Evolutionary conservation across 2,329 filamentous ascomycete species (phyloP), one percentile per base, ranked within the genome.

Genomic region (Raffaelea ambrosiae): DNA sequence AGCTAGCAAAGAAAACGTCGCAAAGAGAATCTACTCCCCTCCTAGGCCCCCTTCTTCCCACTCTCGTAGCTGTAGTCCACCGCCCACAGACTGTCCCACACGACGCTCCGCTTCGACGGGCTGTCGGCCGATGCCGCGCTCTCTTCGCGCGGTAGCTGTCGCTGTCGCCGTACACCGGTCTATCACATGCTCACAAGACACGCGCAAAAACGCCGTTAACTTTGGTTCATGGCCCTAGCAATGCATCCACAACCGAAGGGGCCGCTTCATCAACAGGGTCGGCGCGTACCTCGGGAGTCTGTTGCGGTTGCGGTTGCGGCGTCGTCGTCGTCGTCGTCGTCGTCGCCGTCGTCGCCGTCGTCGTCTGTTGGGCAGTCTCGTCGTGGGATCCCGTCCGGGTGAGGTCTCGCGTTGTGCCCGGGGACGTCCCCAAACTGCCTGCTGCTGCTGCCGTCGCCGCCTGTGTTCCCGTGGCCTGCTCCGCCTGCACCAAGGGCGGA

Each of bases 61-160:
- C 69, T 72, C 54, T 76, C 76, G 44, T 76, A 72, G 52, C 67
- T 78, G 41, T 80, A 68, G 55, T 83, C 78, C 22, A 81, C 58
- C 52, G 70, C 78, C 79, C 79, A 83, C 16, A 83, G 62, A 13
- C 75, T 71, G 54, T 81, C 78, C 77, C 78, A 84, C 10, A 82
- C 69, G 4, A 81, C 66, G 23, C 74, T 78, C 56, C 64, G 74
- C 61, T 70, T 76, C n/a, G 60, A 63, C 21, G 68, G 59, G 50
- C 67, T 70, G 47, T 68, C 54, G 56, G 64, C 46, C 41, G 60
- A 58, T 22, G 52, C 54, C 22, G 52, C 56, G 52, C 64, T 68
- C 43, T 67, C 60, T 53, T 75, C 66, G 51, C 68, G n/a, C 10
- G 39, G 16, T 20, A 21, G n/a, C 39, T 42, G 29, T 43, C 13